Evolutionary conservation across 2,329 filamentous ascomycete genomes (phyloP).

Genomic region (Monilinia vaccinii-corymbosi): DNA sequence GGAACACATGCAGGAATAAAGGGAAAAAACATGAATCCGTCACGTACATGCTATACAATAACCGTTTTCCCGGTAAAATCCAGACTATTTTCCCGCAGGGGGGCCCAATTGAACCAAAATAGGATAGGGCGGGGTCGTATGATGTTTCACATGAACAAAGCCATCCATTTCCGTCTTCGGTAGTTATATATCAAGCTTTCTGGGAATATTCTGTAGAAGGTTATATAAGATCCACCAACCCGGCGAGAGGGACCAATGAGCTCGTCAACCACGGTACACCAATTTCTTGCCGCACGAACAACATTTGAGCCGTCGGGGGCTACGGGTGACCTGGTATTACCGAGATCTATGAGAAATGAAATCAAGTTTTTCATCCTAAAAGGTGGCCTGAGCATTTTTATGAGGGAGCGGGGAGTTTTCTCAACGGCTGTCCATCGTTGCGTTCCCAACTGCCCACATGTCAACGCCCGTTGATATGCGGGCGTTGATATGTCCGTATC

Average conservation of each 20-base stretch:
- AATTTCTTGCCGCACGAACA: not conserved
- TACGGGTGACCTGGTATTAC: not conserved
- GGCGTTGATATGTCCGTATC: not conserved
- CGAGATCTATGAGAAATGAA: not conserved
- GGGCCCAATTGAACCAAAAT: not conserved
- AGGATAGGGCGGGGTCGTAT: not conserved
- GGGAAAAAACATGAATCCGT: not conserved
- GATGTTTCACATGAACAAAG: not conserved
- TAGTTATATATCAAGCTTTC: constrained; percentile 5
- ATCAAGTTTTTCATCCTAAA: not conserved
- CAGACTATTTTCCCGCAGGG: not conserved
- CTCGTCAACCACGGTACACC: not conserved
- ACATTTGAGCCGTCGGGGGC: not conserved
- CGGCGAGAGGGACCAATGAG: constrained; percentile 8
- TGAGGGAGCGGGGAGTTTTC: not conserved
- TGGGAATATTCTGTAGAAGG: not conserved
- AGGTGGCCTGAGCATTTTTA: not conserved
- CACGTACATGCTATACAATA: not conserved
- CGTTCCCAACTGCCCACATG: not conserved
- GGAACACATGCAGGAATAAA: not conserved
- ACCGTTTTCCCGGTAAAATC: not conserved
- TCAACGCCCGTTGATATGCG: too few species aligned
- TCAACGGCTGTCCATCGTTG: not conserved
- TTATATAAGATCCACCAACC: constrained; percentile 7
- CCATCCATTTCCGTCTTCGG: constrained; percentile 3